Evolutionary conservation across 2,329 filamentous ascomycete genomes (phyloP).

Genomic region (Elsinoe fawcettii): DNA sequence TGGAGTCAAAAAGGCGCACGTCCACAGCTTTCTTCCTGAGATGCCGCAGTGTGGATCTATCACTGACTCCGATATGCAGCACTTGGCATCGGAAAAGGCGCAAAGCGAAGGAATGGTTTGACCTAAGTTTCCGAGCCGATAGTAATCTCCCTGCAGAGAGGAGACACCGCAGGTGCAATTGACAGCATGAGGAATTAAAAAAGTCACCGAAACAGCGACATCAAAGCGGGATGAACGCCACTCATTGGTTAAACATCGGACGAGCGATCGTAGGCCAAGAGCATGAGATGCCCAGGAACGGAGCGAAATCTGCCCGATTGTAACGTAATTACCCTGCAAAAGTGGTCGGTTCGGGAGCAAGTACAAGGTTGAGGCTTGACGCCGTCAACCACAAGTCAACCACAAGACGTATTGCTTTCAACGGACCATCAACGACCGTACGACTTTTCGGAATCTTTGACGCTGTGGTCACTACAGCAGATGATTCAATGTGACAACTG

Average conservation of each 20-base stretch:
- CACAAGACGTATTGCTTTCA: background rate
- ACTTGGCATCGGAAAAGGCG: slow-evolving; percentile 7
- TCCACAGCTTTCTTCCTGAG: background rate
- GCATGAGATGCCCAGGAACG: background rate
- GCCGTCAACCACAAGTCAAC: background rate
- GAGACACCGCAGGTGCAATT: slow-evolving; percentile 3
- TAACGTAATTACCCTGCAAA: background rate
- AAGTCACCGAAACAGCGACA: slow-evolving; percentile 5
- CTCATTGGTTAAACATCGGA: slow-evolving; percentile 7
- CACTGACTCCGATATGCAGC: slow-evolving; percentile 6
- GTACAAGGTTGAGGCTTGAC: background rate
- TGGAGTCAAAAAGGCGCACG: background rate
- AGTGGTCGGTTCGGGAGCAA: background rate
- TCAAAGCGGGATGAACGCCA: background rate
- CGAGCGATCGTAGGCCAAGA: slow-evolving; percentile 1
- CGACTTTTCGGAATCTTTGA: background rate
- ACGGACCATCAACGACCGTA: background rate
- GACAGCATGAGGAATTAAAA: background rate
- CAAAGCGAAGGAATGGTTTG: background rate
- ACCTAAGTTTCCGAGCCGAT: background rate
- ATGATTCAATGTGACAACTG: background rate
- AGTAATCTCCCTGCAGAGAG: background rate
- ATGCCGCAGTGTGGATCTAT: slow-evolving; percentile 2
- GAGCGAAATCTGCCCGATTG: background rate
- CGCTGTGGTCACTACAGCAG: background rate